Evolutionary conservation across 768 basidiomycete genomes (phyloP).

Genomic region (Boletus fagicola): DNA sequence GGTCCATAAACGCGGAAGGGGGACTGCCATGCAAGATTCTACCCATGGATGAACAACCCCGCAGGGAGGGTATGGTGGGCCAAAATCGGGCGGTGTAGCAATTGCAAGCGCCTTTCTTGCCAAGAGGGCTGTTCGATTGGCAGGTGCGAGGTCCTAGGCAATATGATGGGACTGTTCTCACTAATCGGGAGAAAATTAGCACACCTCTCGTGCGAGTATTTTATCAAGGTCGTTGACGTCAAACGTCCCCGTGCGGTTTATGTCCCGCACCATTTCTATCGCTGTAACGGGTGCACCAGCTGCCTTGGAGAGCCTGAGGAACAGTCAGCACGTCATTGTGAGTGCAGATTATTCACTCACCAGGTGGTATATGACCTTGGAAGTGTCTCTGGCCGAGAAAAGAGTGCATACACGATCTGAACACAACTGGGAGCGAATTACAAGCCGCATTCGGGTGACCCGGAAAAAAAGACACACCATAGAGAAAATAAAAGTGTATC

Average conservation of each 20-base stretch:
- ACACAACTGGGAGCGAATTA: constrained; percentile 51
- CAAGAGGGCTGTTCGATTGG: constrained; percentile 50
- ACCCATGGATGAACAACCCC: constrained; percentile 75
- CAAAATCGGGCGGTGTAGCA: constrained; percentile 40
- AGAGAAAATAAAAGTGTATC: constrained; percentile 78
- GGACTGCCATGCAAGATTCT: constrained; percentile 48
- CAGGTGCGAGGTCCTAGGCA: constrained; percentile 51
- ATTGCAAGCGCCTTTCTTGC: constrained; percentile 39
- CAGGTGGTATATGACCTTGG: constrained; percentile 74
- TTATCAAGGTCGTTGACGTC: constrained; percentile 56
- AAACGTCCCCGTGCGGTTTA: constrained; percentile 58
- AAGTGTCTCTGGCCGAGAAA: constrained; percentile 80
- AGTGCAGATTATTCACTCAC: constrained; percentile 37
- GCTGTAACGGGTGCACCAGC: constrained; percentile 59
- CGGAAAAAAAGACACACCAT: constrained; percentile 44
- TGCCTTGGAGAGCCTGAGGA: constrained; percentile 68
- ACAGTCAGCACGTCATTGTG: neutral
- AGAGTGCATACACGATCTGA: constrained; percentile 81
- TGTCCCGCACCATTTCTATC: constrained; percentile 57
- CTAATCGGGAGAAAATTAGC: constrained; percentile 9
- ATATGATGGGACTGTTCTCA: neutral
- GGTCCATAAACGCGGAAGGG: constrained; percentile 60
- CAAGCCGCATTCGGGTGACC: neutral
- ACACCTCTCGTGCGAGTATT: constrained; percentile 49
- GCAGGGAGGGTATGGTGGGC: constrained; percentile 58